Evolutionary conservation across 1,139 yeast genomes (phyloP), one percentile per base, ranked within the genome.

Genomic region (Yamadazyma atmosphaerica): DNA sequence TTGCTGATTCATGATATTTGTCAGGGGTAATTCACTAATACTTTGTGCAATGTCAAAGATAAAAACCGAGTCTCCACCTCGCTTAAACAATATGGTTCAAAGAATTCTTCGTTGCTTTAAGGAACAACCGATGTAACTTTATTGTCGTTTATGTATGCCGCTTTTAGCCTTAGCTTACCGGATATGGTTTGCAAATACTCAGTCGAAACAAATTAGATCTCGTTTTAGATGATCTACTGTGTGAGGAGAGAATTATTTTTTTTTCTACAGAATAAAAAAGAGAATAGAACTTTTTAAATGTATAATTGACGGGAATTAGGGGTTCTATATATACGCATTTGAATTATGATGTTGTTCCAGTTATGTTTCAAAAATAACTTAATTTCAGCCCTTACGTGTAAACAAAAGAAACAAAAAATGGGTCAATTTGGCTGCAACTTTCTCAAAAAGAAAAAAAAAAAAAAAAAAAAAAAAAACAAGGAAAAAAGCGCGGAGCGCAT

Each of bases 141-240:
- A 5, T 23, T 23, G 12, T 23, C 26, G 26, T 23, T 23, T 23
- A 23, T 23, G 12, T 19, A 19, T 19, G 6, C 9, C 22, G 22
- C n/a, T 23, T 23, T 8, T 4, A 23, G 26, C 26, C 26, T n/a
- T 23, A 23, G 26, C 12, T 23, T 23, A 10, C 26, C 26, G 5
- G 9, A 23, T 23, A 8, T 7, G n/a, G 7, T 11, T 23, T 8
- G 12, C 12, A 23, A 23, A 23, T 23, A n/a, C 26, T 23, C 26
- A 10, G 26, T 23, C 26, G 26, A 23, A 23, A 23, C 26, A 23
- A 23, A 10, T 23, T 23, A 23, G 26, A 23, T 23, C 26, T 23
- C 26, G n/a, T 5, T 6, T 23, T 23, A 23, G n/a, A 7, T 7
- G 26, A 23, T 23, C 26, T 8, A 7, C 8, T 23, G 26, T 23